A percentile compares a stretch with the other conserved stretches of the same genome.
phyloP scores from a whole-genome alignment of 768 basidiomycete genomes.

The Tremella fuciformis region DNA sequence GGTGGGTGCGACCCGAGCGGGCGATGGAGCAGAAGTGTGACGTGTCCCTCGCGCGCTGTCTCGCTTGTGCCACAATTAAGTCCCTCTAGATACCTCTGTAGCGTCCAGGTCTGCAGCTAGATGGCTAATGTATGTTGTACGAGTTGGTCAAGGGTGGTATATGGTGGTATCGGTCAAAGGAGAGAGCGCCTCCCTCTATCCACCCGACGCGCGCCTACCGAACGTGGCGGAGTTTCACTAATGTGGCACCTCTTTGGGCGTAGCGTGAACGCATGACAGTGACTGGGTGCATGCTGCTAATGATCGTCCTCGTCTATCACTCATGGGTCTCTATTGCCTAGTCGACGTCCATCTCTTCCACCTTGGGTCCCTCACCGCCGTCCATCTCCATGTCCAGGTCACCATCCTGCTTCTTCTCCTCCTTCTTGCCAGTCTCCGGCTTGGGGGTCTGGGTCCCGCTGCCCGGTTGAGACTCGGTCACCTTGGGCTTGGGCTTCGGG shows the following conservation, averaged over 20 bases:
- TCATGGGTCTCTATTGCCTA: constrained; percentile 19
- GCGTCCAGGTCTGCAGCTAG: too few relatives aligned
- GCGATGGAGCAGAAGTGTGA: too few relatives aligned
- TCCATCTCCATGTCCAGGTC: constrained; percentile 50
- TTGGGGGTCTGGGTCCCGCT: constrained; percentile 40
- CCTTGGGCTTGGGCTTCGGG: constrained; percentile 83
- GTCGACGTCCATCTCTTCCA: constrained; percentile 53
- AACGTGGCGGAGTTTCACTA: too few relatives aligned
- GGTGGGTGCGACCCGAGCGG: not conserved
- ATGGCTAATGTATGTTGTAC: too few relatives aligned
- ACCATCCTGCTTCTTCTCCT: constrained; percentile 38
- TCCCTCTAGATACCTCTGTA: too few relatives aligned
- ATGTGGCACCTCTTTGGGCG: too few relatives aligned
- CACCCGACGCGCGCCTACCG: too few relatives aligned
- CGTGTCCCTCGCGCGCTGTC: too few relatives aligned
- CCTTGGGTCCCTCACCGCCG: constrained; percentile 25
- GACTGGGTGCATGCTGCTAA: constrained; percentile 1
- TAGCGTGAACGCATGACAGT: too few relatives aligned
- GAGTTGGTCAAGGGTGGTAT: too few relatives aligned
- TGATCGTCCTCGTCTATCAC: constrained; percentile 5
- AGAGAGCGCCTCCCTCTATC: not conserved
- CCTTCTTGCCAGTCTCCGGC: constrained; percentile 39
- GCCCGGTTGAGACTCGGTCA: constrained; percentile 27
- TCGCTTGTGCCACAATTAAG: too few relatives aligned
- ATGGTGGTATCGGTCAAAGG: constrained; percentile 4